phyloP scores from a whole-genome alignment of 2,329 filamentous ascomycete genomes.

The Cladophialophora exuberans region DNA sequence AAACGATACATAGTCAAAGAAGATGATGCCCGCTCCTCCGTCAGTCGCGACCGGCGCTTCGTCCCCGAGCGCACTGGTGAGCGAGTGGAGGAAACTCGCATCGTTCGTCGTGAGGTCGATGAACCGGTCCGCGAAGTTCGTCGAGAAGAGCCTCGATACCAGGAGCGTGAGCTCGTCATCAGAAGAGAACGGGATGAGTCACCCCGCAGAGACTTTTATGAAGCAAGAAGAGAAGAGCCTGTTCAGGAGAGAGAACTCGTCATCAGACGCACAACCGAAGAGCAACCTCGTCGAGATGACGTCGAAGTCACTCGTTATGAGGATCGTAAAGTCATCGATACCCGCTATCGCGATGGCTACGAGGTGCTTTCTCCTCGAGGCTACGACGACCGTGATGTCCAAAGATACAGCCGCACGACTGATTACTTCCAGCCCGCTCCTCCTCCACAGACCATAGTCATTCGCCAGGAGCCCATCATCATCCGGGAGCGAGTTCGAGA shows the following conservation, averaged over 20 bases:
- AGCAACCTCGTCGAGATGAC: conserved; percentile 55
- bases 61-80: conserved; percentile 45
- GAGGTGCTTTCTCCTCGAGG: conserved; percentile 46
- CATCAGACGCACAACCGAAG: conserved; percentile 51
- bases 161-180: conserved; percentile 31
- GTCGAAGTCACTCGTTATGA: conserved; percentile 36
- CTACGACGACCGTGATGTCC: conserved; percentile 44
- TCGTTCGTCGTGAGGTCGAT: conserved; percentile 45
- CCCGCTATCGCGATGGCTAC: conserved; percentile 47
- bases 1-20: conserved; percentile 59
- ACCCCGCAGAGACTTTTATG: conserved; percentile 37
- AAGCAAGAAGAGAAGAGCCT: conserved; percentile 40
- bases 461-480: conserved; percentile 60
- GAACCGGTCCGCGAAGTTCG: conserved; percentile 38
- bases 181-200: conserved; percentile 28
- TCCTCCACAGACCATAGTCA: conserved; percentile 52
- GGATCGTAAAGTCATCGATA: conserved; percentile 44
- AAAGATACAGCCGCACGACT: conserved; percentile 56
- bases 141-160: conserved; percentile 28
- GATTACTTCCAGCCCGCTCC: conserved; percentile 56
- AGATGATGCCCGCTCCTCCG: conserved; percentile 44
- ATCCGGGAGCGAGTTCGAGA: conserved; percentile 56
- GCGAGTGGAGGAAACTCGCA: conserved; percentile 49
- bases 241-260: conserved; percentile 47
- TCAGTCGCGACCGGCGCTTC: conserved; percentile 36